Evolutionary conservation across 2,329 filamentous ascomycete species (phyloP), one percentile per base, ranked within the genome.

Genomic region (Colletotrichum camelliae): DNA sequence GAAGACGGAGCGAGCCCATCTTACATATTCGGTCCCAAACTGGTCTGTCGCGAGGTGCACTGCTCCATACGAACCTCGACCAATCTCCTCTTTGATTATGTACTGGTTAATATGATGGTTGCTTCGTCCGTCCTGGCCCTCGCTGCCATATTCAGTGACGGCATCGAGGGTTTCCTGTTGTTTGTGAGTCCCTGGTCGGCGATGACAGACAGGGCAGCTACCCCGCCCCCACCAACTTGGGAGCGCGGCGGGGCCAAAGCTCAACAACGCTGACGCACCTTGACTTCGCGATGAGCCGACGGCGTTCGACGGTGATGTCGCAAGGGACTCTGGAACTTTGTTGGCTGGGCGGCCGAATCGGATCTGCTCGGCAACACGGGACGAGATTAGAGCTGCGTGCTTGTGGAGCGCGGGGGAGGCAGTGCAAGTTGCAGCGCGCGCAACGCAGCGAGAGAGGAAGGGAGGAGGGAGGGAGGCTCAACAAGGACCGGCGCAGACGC

Each of bases 91-190:
- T 84, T 94, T 93, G 81, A 99, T 97, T 74, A 94, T 89, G 84
- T 98, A 99, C 86, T 98, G 96, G 84, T 98, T 98, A 86, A 98
- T 96, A 74, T 93, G 91, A 82, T 97, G 95, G 82, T 97, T 93
- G 4, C 94, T 93, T 67, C 89, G 91, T 31, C 96, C 96, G 81
- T 98, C 95, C 79, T 93, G 89, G 80, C 96, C 94, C 83, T 96
- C 96, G 81, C 93, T 97, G 77, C 91, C 93, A 84, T 97, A 98
- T 82, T 97, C 93, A 35, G 95, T 96, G 75, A 92, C 93, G 70
- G 96, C 96, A 88, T 98, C 94, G 81, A 98, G 91, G 4, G 96
- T 98, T 92, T 98, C 96, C 94, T 96, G 80, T 9, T 13, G 15
- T 24, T 48, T 12, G 65, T 76, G 33, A 76, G 74, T 74, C 55